A percentile compares a stretch with the other conserved stretches of the same genome.
These are phyloP conservation scores for Coemansia sp. DNA, from an alignment of 192 early-diverging fungal genomes.

Conservation along the genomic window DNA sequence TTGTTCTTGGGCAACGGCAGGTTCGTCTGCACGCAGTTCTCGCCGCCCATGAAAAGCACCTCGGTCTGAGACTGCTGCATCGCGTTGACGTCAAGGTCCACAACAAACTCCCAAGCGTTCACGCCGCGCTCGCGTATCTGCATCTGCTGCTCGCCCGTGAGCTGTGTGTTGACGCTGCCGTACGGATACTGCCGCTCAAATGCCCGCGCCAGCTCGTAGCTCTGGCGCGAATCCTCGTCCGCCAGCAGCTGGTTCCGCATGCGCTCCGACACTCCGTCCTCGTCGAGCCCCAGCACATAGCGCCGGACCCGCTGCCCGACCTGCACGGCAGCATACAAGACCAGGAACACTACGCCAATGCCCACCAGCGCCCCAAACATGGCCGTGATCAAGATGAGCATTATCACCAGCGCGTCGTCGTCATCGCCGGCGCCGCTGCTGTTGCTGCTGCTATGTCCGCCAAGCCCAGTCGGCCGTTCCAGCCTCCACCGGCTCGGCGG, in stretches of 20 bases:
- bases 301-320: conserved; percentile 20
- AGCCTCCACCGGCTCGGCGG: neutral
- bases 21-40: conserved; percentile 72
- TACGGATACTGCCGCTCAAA: conserved; percentile 69
- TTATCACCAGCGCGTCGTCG: conserved; percentile 29
- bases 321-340: conserved; percentile 13
- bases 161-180: conserved; percentile 67
- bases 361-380: conserved; percentile 35
- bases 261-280: conserved; percentile 43
- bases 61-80: conserved; percentile 68
- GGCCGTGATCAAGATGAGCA: conserved; percentile 29
- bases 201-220: conserved; percentile 51
- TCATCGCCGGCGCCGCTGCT: conserved; percentile 8
- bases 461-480: neutral
- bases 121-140: conserved; percentile 79
- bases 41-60: conserved; percentile 64
- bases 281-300: conserved; percentile 28
- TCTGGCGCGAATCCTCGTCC: conserved; percentile 50
- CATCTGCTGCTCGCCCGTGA: conserved; percentile 66
- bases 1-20: conserved; percentile 71
- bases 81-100: conserved; percentile 56
- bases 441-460: too few relatives aligned
- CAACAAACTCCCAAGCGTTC: conserved; percentile 76
- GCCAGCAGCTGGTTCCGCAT: conserved; percentile 38
- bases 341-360: conserved; percentile 23